Conservation (phyloP, 306 rosid genomes). For the Biancaea sappan region DNA sequence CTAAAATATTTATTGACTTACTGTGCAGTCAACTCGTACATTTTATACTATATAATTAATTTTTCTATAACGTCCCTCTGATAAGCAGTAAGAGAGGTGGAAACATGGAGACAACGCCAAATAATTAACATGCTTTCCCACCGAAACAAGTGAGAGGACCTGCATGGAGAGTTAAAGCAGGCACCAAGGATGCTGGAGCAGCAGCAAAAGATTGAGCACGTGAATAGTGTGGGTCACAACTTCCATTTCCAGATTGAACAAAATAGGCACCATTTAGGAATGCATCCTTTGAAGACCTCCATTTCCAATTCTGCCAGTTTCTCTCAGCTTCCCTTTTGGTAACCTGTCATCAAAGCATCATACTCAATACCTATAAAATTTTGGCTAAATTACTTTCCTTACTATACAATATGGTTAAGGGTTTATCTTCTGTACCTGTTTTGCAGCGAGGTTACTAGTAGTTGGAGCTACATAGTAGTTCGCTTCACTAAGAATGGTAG, state of each 20-base stretch:
- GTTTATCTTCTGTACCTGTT: constrained; percentile 51
- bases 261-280: constrained; percentile 85
- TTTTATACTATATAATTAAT: background rate
- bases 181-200: constrained; percentile 62
- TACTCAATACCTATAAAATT: background rate
- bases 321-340: constrained; percentile 64
- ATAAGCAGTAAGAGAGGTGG: background rate
- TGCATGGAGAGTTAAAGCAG: constrained; percentile 65
- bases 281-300: constrained; percentile 79
- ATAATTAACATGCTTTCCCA: constrained; percentile 58
- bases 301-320: constrained; percentile 76
- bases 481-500: constrained; percentile 87
- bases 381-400: too few species aligned
- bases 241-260: constrained; percentile 90
- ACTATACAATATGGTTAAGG: background rate
- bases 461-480: constrained; percentile 67
- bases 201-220: constrained; percentile 57
- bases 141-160: constrained; percentile 60
- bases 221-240: constrained; percentile 67
- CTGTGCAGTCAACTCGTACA: background rate
- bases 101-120: background rate
- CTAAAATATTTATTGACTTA: too few species aligned
- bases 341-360: constrained; percentile 43
- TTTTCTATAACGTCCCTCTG: too few species aligned
- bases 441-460: constrained; percentile 27